Evolutionary conservation across 371 early-diverging fungal species (phyloP), one percentile per base, ranked within the genome.

Genomic region (Entomophthora muscae): DNA sequence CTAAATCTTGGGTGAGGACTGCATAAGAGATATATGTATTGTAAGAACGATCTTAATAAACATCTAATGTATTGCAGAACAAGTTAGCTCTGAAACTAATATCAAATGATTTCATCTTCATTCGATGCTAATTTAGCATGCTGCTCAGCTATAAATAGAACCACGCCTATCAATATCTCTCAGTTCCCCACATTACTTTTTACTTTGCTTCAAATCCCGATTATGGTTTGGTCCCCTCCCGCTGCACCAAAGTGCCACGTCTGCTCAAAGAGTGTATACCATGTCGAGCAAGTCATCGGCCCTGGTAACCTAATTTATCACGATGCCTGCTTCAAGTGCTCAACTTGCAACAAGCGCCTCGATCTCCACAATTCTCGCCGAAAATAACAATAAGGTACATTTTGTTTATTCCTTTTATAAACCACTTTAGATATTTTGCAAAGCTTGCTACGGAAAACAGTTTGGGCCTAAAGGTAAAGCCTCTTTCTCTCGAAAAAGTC

Each of bases 221-320:
- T n/a, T n/a, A 42, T 42, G 42, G 42, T 42, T 42, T 42, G 42
- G 42, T 10, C 5, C 10, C 42, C 42, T 17, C 42, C 42, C 42
- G 17, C 42, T 42, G 42, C 56, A 10, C 56, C 56, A 22, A 55
- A 55, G 28, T 55, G 56, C 56, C 28, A 27, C 28, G 28, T 24
- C 12, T 55, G 56, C 28, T 7, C 3, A 55, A 55, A 55, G 56
- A 55, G 26, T 27, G 56, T 55, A 22, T 55, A 55, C 26, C 56
- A 55, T 55, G 56, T 55, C 24, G 56, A 55, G 56, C 56, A 55
- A 26, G 56, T 55, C 28, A 55, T 55, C 28, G 56, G 56, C 12
- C 56, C 56, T 26, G 56, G 56, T 13, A n/a, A n/a, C 26, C n/a
- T 55, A 17, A 26, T 55, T 55, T 55, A 55, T 55, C 56, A 55